Base-by-base conservation (phyloP, 306 rosid species). In the Lupinus albus region DNA sequence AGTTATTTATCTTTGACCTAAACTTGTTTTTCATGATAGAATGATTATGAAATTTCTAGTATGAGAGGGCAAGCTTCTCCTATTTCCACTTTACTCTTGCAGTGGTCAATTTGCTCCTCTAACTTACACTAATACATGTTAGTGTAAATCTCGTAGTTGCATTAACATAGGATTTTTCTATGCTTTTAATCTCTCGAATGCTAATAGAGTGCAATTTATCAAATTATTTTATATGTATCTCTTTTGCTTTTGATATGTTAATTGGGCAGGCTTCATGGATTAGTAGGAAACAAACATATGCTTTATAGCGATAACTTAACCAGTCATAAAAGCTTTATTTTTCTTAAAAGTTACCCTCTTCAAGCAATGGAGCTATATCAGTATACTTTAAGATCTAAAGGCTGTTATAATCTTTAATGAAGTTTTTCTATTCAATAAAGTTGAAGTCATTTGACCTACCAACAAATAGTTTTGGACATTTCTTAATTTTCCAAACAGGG, bases 401-500 rank as follows among this genome's bases (percentile, higher is more conserved):
- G 39, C 17, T 56, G 20, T 46, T 62, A 5, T 25, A n/a, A 50
- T 11, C 67, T 47, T 57, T 14, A 36, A 15, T 9, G 32, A 36
- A 35, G 21, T 32, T 32, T 61, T 65, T 74, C 21, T 52, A 60
- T 69, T 45, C 13, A 47, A 39, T 14, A 70, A 65, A 32, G 58
- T 64, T 62, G 54, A 70, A 46, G 52, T 73, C 71, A 55, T 54
- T 72, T 71, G 30, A 39, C 2, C 11, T 39, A 39, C 45, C 45
- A 39, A 39, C 11, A 39, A 39, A 38, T 38, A 32, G 57, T 64
- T 62, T 45, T 67, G 41, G 56, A 70, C 71, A 55, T 54, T 72
- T 71, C 41, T 64, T 64, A 71, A 73, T 81, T 62, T 25, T 67
- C 60, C 62, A 73, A 83, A 61, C 80, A 94, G 99, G 99, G 99